Evolutionary conservation across 2,329 filamentous ascomycete species (phyloP).

Genomic region (Neodidymelliopsis sp.): DNA sequence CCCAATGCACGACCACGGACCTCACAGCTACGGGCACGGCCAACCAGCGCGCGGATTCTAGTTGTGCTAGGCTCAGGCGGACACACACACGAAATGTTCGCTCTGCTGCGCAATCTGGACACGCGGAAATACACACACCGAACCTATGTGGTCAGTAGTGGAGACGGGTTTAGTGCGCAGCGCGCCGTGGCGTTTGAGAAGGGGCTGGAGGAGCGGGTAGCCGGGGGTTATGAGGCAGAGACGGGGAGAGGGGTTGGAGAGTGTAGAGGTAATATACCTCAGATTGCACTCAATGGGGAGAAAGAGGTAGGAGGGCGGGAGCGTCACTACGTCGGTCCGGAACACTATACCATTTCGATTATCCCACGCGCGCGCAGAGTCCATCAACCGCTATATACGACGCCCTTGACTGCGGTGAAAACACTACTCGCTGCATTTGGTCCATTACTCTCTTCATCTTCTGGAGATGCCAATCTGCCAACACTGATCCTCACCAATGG

Average conservation of each 20-base stretch:
- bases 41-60: constrained; percentile 66
- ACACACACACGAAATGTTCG: constrained; percentile 93
- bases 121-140: constrained; percentile 64
- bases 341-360: constrained; percentile 67
- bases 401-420: constrained; percentile 71
- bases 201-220: constrained; percentile 32
- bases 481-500: constrained; percentile 82
- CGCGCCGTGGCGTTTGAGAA: constrained; percentile 71
- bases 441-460: constrained; percentile 55
- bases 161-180: constrained; percentile 74
- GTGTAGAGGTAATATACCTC: constrained; percentile 2
- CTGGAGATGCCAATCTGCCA: constrained; percentile 6
- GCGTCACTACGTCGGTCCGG: constrained; percentile 27
- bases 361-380: constrained; percentile 81
- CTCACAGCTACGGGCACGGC: constrained; percentile 30
- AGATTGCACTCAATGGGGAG: constrained; percentile 3
- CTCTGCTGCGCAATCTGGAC: constrained; percentile 72
- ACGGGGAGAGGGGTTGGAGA: constrained; percentile 3
- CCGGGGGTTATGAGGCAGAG: constrained; percentile 2
- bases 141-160: constrained; percentile 81
- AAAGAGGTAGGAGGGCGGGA: constrained; percentile 6
- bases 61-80: constrained; percentile 91
- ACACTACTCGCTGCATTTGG: constrained; percentile 70
- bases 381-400: constrained; percentile 79
- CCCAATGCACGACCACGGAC: constrained; percentile 37